phyloP scores from a whole-genome alignment of 768 basidiomycete species.

The Mycena indigotica region DNA sequence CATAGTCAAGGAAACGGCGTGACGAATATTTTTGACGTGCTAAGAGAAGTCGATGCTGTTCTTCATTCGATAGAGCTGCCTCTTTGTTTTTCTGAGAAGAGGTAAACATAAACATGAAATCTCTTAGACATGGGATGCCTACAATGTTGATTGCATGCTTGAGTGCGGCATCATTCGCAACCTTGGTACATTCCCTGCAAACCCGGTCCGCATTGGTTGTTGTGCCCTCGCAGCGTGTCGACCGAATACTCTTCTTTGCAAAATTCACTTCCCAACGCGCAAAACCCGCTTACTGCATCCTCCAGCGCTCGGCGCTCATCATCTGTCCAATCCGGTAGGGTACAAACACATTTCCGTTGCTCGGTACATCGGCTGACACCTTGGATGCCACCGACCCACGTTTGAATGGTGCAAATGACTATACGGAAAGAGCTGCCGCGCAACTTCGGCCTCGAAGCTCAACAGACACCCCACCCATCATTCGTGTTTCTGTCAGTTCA shows the following conservation, averaged over 20 bases:
- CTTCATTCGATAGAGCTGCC: neutral
- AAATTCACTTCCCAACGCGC: slow-evolving; percentile 10
- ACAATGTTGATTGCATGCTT: neutral
- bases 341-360: neutral
- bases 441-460: slow-evolving; percentile 4
- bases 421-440: slow-evolving; percentile 2
- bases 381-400: neutral
- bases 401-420: neutral
- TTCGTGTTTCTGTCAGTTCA: slow-evolving; percentile 10
- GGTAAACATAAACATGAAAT: neutral
- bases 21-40: slow-evolving; percentile 7
- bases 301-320: slow-evolving; percentile 4
- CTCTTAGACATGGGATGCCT: neutral
- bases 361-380: neutral
- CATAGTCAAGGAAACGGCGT: neutral
- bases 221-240: slow-evolving; percentile 7
- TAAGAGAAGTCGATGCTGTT: slow-evolving; percentile 3
- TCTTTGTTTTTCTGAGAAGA: slow-evolving; percentile 5
- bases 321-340: too few relatives aligned
- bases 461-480: slow-evolving; percentile 10
- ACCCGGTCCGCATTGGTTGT: slow-evolving; percentile 6
- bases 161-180: neutral
- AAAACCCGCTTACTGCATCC: neutral
- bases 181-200: slow-evolving; percentile 4
- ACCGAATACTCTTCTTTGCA: neutral